These are phyloP conservation scores for Chenopodium berlandieri DNA, from an alignment of 148 eudicot genomes.

Conservation along the genomic window DNA sequence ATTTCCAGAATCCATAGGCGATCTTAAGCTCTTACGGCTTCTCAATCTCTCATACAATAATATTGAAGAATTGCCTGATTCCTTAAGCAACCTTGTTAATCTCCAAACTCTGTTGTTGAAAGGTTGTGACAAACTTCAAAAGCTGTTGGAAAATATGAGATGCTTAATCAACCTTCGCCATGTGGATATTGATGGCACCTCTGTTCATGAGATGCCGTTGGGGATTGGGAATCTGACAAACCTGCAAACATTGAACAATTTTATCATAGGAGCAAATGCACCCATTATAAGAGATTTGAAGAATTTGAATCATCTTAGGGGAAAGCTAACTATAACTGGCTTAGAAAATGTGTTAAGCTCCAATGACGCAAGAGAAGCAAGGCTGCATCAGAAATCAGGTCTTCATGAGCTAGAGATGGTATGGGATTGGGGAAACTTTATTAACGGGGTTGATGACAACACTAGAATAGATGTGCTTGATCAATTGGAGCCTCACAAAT, in stretches of 20 bases:
- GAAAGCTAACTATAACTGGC: neutral
- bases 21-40: constrained; percentile 14
- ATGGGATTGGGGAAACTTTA: constrained; percentile 11
- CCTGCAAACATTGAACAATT: constrained; percentile 4
- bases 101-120: constrained; percentile 15
- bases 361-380: constrained; percentile 13
- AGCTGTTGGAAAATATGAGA: neutral
- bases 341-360: constrained; percentile 16
- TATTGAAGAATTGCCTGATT: neutral
- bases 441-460: constrained; percentile 7
- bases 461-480: constrained; percentile 5
- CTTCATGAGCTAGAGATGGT: constrained; percentile 9
- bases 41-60: constrained; percentile 16
- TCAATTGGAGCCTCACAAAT: constrained; percentile 10
- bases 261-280: constrained; percentile 7
- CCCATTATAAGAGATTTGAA: constrained; percentile 8
- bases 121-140: constrained; percentile 9
- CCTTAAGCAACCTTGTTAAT: constrained; percentile 18
- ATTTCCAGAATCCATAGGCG: constrained; percentile 14
- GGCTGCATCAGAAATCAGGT: constrained; percentile 12
- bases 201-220: constrained; percentile 1
- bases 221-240: constrained; percentile 10
- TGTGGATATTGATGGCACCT: constrained; percentile 4
- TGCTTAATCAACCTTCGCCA: constrained; percentile 12
- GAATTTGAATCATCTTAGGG: neutral